Evolutionary conservation across 305 asterid genomes (phyloP), one percentile per base, ranked within the genome.

Genomic region (Fraxinus greggii): DNA sequence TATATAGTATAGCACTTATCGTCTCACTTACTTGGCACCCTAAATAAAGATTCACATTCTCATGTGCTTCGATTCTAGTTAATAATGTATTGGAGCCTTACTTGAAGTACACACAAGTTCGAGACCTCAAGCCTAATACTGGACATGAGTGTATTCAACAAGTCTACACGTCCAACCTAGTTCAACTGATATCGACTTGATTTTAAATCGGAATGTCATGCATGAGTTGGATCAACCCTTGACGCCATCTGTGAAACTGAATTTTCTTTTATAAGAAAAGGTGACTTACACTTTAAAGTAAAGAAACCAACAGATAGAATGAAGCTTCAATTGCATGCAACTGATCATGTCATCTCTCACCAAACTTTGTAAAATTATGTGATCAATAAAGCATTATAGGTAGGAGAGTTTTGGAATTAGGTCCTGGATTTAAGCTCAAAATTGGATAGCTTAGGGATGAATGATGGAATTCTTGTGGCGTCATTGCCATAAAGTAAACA

Each of bases 341-440:
- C 19, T 28, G 74, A 67, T 45, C 19, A 45, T 28, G 36, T 67
- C 74, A 24, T 26, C 74, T 67, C 74, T 10, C 74, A 67, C 74
- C 74, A 67, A 67, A 67, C 74, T 12, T 26, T 63, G 72, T 23
- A 63, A 24, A 63, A 61, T 21, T 23, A 67, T 12, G 36, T 8
- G 8, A 24, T 63, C 32, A 24, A 2, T 63, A 63, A 63, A 63
- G 72, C 33, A 63, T 63, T 21, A 8, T 63, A 8, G 33, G 72
- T 24, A 21, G 33, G 31, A 24, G 72, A 63, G 24, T 65, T 65
- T 65, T 26, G 72, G 33, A 65, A 65, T 65, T 67, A 67, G n/a
- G 74, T 67, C 36, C 72, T 67, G 21, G 35, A 67, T 67, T 67
- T 28, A 67, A 26, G 74, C 74, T 67, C 74, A 67, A 61, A 26